Base-by-base conservation (phyloP, 495 filamentous ascomycete species). In the Xylaria longipes region DNA sequence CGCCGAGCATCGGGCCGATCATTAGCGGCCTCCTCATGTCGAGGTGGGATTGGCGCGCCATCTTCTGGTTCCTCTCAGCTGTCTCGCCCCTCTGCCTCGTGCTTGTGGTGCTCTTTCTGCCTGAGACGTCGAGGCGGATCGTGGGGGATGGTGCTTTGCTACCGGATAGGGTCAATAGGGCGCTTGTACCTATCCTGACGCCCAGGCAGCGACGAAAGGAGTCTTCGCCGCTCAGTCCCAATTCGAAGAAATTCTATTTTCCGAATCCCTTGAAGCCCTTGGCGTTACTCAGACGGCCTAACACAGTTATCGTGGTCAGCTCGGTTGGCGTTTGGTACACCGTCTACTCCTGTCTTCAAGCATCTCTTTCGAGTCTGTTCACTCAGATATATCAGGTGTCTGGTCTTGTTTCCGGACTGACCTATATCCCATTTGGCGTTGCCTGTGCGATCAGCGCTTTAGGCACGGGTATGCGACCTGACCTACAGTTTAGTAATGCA, bases 71-170 rank as follows among this genome's bases (percentile, higher is more conserved):
- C 22, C 27, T 58, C 20, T 68, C 35, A 8, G 45, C 27, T 25
- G 25, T 45, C 37, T 43, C 45, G 22, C 45, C 50, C 15, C 17
- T 66, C 14, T 33, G 63, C 11, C 63, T 50, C 9, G 63, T 66
- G n/a, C 63, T 52, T 25, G 46, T 66, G 0, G 46, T 66, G 41
- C 27, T 66, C 12, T 52, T 66, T 5, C 39, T 48, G 25, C 22
- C 22, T 17, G 41, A 70, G 62, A 72, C 66, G 7, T 62, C 73
- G 29, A 57, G 73, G 31, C 61, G 37, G 46, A 33, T 75, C 5
- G 73, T 75, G 2, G 73, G 67, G 35, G 69, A 75, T 20, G 67
- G 70, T 27, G 14, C 15, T 46, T 12, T 46, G 27, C 27, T 33
- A 33, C 41, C 41, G 14, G 4, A 5, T 11, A 29, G 25, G 41